Percentiles rank a stretch among this genome's conserved stretches.
These are phyloP conservation scores for Sophora flavescens DNA, from an alignment of 306 rosid species.

Conservation along the genomic window DNA sequence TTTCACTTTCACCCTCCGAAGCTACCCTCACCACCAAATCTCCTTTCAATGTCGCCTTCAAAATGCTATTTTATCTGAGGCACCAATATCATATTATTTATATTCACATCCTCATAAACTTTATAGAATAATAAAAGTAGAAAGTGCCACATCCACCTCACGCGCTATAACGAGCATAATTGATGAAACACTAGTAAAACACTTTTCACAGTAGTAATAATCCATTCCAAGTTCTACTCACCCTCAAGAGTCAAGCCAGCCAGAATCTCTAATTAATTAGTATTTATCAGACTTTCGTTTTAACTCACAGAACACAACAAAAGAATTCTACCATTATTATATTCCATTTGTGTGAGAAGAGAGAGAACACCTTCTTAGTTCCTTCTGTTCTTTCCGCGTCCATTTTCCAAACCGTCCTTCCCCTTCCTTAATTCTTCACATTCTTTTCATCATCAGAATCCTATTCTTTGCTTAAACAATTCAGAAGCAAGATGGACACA, in stretches of 20 bases:
- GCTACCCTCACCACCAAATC: not conserved
- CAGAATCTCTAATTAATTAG: constrained; percentile 41
- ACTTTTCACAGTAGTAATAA: not conserved
- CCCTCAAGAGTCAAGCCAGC: not conserved
- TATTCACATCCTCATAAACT: not conserved
- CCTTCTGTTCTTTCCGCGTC: constrained; percentile 21
- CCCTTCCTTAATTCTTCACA: not conserved
- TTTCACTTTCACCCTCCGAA: not conserved
- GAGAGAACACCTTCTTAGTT: not conserved
- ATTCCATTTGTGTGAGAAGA: not conserved
- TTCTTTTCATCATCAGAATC: not conserved
- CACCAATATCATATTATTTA: not conserved
- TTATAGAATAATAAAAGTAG: not conserved
- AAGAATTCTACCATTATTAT: constrained; percentile 20
- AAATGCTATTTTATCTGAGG: not conserved
- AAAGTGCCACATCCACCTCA: not conserved
- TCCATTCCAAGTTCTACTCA: constrained; percentile 4
- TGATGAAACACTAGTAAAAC: not conserved
- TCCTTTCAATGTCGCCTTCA: not conserved
- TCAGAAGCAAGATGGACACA: constrained; percentile 59
- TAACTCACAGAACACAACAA: not conserved
- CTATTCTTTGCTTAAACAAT: not conserved
- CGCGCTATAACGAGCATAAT: constrained; percentile 9
- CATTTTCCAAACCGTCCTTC: not conserved
- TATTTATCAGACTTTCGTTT: not conserved